phyloP scores from a whole-genome alignment of 768 basidiomycete species.

The Leccinellum albellum region DNA sequence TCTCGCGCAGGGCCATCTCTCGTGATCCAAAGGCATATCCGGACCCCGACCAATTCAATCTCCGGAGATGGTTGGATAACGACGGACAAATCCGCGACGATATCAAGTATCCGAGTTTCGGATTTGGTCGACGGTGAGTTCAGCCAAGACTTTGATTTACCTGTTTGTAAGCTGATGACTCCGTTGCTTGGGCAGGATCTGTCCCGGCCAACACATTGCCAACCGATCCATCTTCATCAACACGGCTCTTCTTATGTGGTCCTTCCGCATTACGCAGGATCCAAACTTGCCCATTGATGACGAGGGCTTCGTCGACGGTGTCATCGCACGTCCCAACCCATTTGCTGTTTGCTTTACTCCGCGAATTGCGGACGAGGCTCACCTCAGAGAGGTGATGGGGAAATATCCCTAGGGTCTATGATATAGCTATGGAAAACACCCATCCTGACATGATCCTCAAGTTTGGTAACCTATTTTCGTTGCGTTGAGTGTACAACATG shows the following conservation, averaged over 20 bases:
- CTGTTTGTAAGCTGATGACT: background rate
- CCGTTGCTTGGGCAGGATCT: conserved; percentile 40
- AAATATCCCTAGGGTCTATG: conserved; percentile 18
- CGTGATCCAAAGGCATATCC: conserved; percentile 57
- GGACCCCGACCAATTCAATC: conserved; percentile 56
- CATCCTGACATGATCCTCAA: no score
- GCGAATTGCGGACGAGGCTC: conserved; percentile 28
- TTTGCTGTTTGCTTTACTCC: conserved; percentile 59
- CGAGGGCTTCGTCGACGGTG: conserved; percentile 58
- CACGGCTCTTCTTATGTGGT: conserved; percentile 60
- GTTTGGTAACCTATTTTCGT: no score
- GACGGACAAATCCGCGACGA: conserved; percentile 46
- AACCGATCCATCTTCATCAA: conserved; percentile 64
- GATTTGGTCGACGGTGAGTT: conserved; percentile 46
- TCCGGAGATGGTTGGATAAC: conserved; percentile 50
- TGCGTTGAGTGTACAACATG: no score
- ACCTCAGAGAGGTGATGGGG: conserved; percentile 25
- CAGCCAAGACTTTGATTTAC: background rate
- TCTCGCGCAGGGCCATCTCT: conserved; percentile 43
- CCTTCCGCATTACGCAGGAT: conserved; percentile 55
- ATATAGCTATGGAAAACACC: background rate
- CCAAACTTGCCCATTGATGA: conserved; percentile 54
- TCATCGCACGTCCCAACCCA: conserved; percentile 60
- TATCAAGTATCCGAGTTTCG: conserved; percentile 50
- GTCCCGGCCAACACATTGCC: conserved; percentile 62